Evolutionary conservation across 139 green algal species (phyloP).

Genomic region (Haematococcus lacustris): DNA sequence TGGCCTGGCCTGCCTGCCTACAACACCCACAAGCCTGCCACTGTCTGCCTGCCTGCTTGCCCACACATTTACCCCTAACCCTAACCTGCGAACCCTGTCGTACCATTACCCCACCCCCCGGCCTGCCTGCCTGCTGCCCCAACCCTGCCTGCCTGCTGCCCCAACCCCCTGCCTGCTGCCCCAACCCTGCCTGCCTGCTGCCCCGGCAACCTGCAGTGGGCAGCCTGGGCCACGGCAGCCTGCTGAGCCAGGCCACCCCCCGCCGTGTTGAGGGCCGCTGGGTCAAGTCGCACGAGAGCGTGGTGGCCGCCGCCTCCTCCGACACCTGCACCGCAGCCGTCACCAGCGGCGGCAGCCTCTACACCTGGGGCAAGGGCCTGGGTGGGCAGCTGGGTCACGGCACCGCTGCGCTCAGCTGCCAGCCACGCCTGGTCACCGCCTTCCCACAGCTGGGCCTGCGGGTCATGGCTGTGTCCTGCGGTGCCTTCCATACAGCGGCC

Average conservation of each 20-base stretch:
- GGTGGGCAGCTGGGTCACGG: constrained; percentile 58
- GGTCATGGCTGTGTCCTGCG: constrained; percentile 87
- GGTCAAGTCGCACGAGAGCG: constrained; percentile 29
- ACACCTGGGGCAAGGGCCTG: constrained; percentile 63
- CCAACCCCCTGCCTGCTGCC: no score
- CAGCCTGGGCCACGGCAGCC: constrained; percentile 53
- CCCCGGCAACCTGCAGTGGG: background rate
- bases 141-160: no score
- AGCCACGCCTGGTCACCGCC: no score
- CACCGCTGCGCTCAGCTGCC: constrained; percentile 16
- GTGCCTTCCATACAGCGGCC: constrained; percentile 76
- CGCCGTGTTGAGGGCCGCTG: constrained; percentile 46
- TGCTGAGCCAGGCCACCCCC: constrained; percentile 27
- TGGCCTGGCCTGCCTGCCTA: no score
- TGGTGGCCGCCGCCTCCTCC: constrained; percentile 39
- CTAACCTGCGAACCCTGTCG: no score
- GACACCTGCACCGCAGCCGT: constrained; percentile 62
- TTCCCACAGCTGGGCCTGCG: no score
- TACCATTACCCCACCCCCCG: no score
- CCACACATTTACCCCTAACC: no score
- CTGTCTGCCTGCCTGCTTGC: no score
- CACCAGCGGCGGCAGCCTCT: constrained; percentile 53
- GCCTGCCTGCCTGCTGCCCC: no score
- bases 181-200: no score
- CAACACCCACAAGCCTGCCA: no score